Evolutionary conservation across 805 yeast species (phyloP).

Genomic region (Myxozyma lipomycoides): DNA sequence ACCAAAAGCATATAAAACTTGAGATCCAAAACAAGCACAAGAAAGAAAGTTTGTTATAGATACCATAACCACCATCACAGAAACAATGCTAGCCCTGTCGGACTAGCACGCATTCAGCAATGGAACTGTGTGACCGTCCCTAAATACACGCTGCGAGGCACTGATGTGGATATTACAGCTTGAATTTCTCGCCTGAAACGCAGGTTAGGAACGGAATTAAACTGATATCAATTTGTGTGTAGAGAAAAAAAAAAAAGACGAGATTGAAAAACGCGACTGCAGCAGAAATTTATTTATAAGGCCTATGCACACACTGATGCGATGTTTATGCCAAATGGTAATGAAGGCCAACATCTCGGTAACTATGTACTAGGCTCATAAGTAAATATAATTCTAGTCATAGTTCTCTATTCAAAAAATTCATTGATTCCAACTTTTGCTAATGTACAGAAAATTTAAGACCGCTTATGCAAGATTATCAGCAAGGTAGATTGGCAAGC

Average conservation of each 20-base stretch:
- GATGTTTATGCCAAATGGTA: not conserved
- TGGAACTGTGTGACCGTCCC: slow-evolving; percentile 25
- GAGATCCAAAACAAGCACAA: slow-evolving; percentile 26
- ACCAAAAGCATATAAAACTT: slow-evolving; percentile 5
- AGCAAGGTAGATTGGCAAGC: slow-evolving; percentile 75
- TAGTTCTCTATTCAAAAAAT: not conserved
- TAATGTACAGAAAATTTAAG: too few relatives aligned
- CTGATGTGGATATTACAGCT: slow-evolving; percentile 6
- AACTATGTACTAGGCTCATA: not conserved
- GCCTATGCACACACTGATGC: not conserved
- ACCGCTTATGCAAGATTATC: slow-evolving; percentile 44
- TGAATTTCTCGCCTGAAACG: slow-evolving; percentile 1
- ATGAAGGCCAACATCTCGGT: not conserved
- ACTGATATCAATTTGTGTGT: slow-evolving; percentile 15
- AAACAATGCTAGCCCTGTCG: not conserved
- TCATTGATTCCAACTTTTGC: not conserved
- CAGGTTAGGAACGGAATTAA: slow-evolving; percentile 6
- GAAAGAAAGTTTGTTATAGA: slow-evolving; percentile 20
- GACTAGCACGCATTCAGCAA: slow-evolving; percentile 8
- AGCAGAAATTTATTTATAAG: slow-evolving; percentile 6
- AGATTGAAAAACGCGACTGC: not conserved
- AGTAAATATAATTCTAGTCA: not conserved
- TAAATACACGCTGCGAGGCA: slow-evolving; percentile 4
- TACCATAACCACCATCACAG: slow-evolving; percentile 28
- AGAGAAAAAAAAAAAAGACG: slow-evolving; percentile 7